Percentiles rank a stretch among this genome's conserved stretches.
phyloP scores from a whole-genome alignment of 2,329 filamentous ascomycete genomes.

The Aspergillus bombycis region DNA sequence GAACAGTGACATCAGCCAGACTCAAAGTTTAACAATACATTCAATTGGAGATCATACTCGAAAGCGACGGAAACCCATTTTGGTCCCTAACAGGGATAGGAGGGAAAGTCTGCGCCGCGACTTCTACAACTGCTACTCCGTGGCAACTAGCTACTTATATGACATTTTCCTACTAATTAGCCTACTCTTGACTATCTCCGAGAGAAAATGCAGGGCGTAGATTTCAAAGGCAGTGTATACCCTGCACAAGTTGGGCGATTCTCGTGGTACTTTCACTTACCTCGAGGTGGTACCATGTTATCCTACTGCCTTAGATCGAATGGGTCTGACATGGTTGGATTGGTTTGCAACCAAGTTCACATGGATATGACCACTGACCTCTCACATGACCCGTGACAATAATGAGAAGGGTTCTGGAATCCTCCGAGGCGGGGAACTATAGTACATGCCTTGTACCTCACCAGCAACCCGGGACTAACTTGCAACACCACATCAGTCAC shows the following conservation, averaged over 20 bases:
- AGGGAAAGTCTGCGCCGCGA: not conserved
- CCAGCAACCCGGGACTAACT: not conserved
- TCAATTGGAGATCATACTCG: conserved; percentile 3
- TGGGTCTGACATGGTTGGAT: too few species aligned
- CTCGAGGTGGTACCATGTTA: not conserved
- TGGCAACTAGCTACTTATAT: not conserved
- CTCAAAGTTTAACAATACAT: conserved; percentile 5
- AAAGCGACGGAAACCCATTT: not conserved
- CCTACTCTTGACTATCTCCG: not conserved
- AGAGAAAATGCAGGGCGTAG: not conserved
- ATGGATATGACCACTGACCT: not conserved
- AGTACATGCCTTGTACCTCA: not conserved
- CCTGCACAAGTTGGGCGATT: not conserved
- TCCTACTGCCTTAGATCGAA: not conserved
- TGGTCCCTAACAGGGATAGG: not conserved
- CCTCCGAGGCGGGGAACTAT: not conserved
- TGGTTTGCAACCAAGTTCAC: not conserved
- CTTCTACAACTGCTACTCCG: not conserved
- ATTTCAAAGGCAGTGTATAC: not conserved
- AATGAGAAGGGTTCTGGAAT: not conserved
- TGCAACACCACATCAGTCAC: not conserved
- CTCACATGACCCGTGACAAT: not conserved
- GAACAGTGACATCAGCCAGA: conserved; percentile 5
- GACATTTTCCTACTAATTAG: conserved; percentile 3
- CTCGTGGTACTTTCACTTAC: not conserved